Evolutionary conservation across 2,329 filamentous ascomycete genomes (phyloP), one percentile per base, ranked within the genome.

Genomic region (Scedosporium dehoogii): DNA sequence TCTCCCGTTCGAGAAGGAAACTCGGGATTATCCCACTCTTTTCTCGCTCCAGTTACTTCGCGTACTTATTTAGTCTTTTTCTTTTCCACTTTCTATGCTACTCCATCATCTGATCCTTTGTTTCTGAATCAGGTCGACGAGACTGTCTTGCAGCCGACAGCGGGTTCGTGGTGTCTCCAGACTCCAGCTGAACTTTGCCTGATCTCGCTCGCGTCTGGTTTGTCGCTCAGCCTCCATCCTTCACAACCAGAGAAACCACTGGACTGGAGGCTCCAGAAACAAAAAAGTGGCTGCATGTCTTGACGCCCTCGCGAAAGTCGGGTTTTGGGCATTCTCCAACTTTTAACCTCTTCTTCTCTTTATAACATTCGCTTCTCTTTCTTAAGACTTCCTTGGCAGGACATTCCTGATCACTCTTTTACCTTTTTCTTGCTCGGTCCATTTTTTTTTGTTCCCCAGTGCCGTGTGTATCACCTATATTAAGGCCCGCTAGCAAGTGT

Each of bases 121-220:
- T 58, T 58, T 58, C 56, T 42, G 56, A 58, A 58, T 58, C 56
- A 58, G 38, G 29, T 58, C 56, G 29, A 48, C 44, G 44, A 48
- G 18, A n/a, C 18, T 48, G 44, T 48, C 44, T 48, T 48, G 44
- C 44, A 48, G 44, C 44, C 44, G 18, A 48, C 44, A 21, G 44
- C n/a, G 18, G 44, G 33, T 23, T 48, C 21, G 44, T 48, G 44
- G 9, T 23, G 6, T 55, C 18, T 27, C 12, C 7, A 23, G 51
- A 18, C 44, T n/a, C 16, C n/a, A 48, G 44, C 44, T 48, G 44
- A 48, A 48, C 44, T 21, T 48, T 55, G 51, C 16, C 23, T 55
- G 51, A 23, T 55, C 51, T 55, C 51, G 44, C 44, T 7, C 44
- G 44, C 10, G 44, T 48, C n/a, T 48, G n/a, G n/a, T 21, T 23